A percentile compares a stretch with the other conserved stretches of the same genome.
Conservation (phyloP, 1,139 yeast species). For the Insectozyma bohioensis region DNA sequence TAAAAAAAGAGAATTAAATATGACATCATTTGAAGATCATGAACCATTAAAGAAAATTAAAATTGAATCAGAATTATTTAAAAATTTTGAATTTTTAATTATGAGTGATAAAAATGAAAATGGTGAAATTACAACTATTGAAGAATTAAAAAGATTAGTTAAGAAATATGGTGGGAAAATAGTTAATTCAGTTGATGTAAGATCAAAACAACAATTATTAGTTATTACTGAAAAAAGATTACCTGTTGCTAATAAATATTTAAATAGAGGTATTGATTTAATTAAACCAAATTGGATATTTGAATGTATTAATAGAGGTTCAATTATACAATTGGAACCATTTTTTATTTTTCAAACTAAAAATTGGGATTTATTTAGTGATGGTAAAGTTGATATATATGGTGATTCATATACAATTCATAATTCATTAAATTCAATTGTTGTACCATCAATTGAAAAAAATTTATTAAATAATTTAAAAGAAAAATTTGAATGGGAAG, state of each 20-base stretch:
- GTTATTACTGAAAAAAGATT: slow-evolving; percentile 52
- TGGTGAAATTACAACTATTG: slow-evolving; percentile 29
- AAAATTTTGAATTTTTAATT: slow-evolving; percentile 29
- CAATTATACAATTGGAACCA: slow-evolving; percentile 59
- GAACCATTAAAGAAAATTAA: slow-evolving; percentile 10
- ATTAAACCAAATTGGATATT: slow-evolving; percentile 70
- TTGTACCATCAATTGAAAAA: slow-evolving; percentile 7
- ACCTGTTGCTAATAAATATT: slow-evolving; percentile 42
- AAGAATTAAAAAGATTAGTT: slow-evolving; percentile 38
- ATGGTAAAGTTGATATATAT: slow-evolving; percentile 44
- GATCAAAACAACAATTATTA: slow-evolving; percentile 20
- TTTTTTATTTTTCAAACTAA: slow-evolving; percentile 43
- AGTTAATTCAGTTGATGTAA: slow-evolving; percentile 17
- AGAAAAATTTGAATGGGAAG: slow-evolving; percentile 14
- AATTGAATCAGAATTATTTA: slow-evolving; percentile 24
- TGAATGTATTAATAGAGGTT: slow-evolving; percentile 52
- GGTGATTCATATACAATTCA: slow-evolving; percentile 55
- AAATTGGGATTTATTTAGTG: slow-evolving; percentile 11
- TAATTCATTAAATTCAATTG: slow-evolving; percentile 11
- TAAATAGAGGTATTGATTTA: slow-evolving; percentile 54
- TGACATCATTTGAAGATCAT: slow-evolving; percentile 15
- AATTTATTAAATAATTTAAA: slow-evolving; percentile 6
- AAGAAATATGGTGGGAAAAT: slow-evolving; percentile 53
- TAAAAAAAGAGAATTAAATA: slow-evolving; percentile 11
- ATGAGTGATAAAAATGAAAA: slow-evolving; percentile 41